Conservation (phyloP, 2,329 filamentous ascomycete species). For the Ophiostoma sp. region DNA sequence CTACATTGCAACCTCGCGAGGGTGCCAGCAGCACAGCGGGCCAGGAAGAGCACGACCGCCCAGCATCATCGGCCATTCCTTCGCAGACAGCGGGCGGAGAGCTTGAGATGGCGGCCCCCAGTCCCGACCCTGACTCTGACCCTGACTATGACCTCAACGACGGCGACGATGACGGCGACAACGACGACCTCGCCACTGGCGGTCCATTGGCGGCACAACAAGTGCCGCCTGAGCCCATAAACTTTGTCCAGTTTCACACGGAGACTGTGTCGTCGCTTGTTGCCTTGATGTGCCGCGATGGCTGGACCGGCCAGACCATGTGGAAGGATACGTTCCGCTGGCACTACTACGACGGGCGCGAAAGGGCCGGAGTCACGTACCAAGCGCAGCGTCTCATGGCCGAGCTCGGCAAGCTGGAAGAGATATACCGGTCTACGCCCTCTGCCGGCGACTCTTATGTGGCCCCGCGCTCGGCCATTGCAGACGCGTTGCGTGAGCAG, state of each 20-base stretch:
- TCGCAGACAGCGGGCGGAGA: too few relatives aligned
- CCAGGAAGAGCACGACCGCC: too few relatives aligned
- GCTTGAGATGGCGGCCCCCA: too few relatives aligned
- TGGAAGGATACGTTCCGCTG: slow-evolving; percentile 23
- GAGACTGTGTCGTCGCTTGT: neutral
- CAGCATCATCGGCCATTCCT: too few relatives aligned
- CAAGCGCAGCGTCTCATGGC: neutral
- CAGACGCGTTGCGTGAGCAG: neutral
- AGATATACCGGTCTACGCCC: neutral
- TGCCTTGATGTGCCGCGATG: slow-evolving; percentile 23
- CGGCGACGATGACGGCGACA: too few relatives aligned
- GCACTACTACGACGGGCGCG: neutral
- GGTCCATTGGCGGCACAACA: neutral
- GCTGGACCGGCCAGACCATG: slow-evolving; percentile 23
- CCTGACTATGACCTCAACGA: neutral
- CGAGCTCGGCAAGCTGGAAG: neutral
- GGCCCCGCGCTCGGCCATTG: too few relatives aligned
- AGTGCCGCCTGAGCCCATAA: neutral
- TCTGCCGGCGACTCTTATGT: neutral
- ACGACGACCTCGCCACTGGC: neutral
- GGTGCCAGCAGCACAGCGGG: too few relatives aligned
- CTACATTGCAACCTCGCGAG: neutral
- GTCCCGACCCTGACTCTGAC: neutral
- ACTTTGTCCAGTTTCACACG: neutral
- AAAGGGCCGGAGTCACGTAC: neutral